Percentiles rank a stretch among this genome's conserved stretches.
These are phyloP conservation scores for Aspergillus sp. DNA, from an alignment of 2,329 filamentous ascomycete species.

Conservation along the genomic window DNA sequence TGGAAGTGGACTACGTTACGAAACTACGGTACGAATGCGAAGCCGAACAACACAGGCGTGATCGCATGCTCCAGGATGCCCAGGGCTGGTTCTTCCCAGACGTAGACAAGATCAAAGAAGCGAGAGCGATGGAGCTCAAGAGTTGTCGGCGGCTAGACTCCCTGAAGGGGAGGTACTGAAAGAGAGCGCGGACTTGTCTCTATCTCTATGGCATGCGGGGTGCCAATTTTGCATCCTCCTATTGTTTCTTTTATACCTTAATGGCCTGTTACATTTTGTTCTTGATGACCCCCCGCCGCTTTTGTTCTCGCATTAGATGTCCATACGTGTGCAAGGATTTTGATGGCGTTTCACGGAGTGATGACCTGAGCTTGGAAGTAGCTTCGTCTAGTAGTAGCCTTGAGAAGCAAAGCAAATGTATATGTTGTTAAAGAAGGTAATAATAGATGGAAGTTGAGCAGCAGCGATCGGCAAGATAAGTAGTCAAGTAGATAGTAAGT, in stretches of 20 bases:
- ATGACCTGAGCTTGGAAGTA: constrained; percentile 7
- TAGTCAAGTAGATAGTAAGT: too few species aligned
- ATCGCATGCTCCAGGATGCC: constrained; percentile 72
- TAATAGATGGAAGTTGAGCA: neutral
- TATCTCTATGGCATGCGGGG: neutral
- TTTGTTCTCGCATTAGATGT: constrained; percentile 19
- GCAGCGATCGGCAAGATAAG: neutral
- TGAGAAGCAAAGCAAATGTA: constrained; percentile 6
- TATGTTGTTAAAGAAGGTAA: neutral
- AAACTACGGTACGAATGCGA: constrained; percentile 72
- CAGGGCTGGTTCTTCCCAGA: constrained; percentile 87
- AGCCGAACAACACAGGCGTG: constrained; percentile 66
- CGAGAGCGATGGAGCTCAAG: constrained; percentile 62
- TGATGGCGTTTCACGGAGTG: constrained; percentile 20
- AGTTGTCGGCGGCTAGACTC: constrained; percentile 60
- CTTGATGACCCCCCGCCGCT: neutral
- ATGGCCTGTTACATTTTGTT: constrained; percentile 6
- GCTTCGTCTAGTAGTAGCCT: constrained; percentile 18
- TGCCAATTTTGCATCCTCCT: constrained; percentile 11
- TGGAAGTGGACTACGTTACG: constrained; percentile 72
- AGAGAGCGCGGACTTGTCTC: neutral
- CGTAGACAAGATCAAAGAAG: constrained; percentile 73
- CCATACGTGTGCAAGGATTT: constrained; percentile 15
- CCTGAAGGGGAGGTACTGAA: constrained; percentile 46
- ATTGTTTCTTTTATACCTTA: constrained; percentile 11